Percentiles rank a stretch among this genome's conserved stretches.
phyloP scores from a whole-genome alignment of 176 grass and related monocot species.

The Pharus latifolius region DNA sequence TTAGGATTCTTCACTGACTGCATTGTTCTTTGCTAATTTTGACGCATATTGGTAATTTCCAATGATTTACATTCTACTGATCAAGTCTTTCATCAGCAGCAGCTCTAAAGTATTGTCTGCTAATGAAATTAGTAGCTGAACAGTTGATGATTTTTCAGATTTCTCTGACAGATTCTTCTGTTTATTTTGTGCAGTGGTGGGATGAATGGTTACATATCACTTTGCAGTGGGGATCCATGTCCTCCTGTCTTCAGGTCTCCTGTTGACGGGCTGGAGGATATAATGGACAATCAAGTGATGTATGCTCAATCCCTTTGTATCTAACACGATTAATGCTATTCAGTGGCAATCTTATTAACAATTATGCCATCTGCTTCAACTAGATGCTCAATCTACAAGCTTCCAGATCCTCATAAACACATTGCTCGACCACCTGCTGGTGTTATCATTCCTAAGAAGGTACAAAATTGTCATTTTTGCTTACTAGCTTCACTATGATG shows the following conservation, averaged over 20 bases:
- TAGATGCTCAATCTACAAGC: slow-evolving; percentile 90
- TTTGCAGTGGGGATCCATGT: slow-evolving; percentile 85
- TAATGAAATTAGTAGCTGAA: not conserved
- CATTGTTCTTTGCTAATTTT: not conserved
- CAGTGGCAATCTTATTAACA: not conserved
- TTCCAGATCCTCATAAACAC: slow-evolving; percentile 88
- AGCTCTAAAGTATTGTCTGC: not conserved
- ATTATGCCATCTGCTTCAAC: slow-evolving; percentile 9
- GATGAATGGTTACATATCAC: slow-evolving; percentile 92
- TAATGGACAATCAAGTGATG: slow-evolving; percentile 99
- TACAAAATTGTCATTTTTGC: slow-evolving; percentile 12
- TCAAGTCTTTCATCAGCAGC: not conserved
- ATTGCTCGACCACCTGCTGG: slow-evolving; percentile 66
- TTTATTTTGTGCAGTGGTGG: slow-evolving; percentile 62
- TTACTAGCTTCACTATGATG: not conserved
- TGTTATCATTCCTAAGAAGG: slow-evolving; percentile 93
- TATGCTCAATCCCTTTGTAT: slow-evolving; percentile 24
- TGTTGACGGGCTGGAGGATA: slow-evolving; percentile 69
- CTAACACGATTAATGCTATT: slow-evolving; percentile 11
- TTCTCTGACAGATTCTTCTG: not conserved
- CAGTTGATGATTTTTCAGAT: not conserved
- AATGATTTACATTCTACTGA: not conserved
- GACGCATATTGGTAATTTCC: not conserved
- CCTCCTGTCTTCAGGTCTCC: slow-evolving; percentile 85
- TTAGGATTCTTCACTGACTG: slow-evolving; percentile 3